A percentile compares a stretch with the other conserved stretches of the same genome.
phyloP scores from a whole-genome alignment of 768 basidiomycete genomes.

The Postia placenta region DNA sequence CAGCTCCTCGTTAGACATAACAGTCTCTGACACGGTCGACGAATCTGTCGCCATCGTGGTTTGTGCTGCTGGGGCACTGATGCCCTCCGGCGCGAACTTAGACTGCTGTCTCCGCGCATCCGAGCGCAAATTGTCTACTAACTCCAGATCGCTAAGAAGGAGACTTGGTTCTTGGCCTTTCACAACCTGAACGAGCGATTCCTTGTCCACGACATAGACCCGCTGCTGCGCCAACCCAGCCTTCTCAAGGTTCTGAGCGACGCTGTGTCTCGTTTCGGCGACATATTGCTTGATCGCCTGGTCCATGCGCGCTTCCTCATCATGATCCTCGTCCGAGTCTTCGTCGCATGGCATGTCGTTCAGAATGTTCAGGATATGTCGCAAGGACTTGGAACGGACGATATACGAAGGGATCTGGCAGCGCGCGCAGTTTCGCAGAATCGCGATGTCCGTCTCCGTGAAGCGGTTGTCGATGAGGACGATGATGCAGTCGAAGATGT shows the following conservation, averaged over 20 bases:
- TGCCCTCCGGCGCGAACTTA: too few species aligned
- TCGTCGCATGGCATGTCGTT: not conserved
- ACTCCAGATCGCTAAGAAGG: not conserved
- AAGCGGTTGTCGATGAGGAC: constrained; percentile 3
- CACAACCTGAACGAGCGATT: not conserved
- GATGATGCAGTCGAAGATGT: constrained; percentile 1
- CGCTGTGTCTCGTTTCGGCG: not conserved
- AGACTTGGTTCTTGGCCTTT: not conserved
- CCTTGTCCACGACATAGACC: constrained; percentile 1
- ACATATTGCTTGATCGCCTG: not conserved
- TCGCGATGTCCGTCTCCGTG: constrained; percentile 2
- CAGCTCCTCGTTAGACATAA: too few species aligned
- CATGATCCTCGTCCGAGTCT: not conserved
- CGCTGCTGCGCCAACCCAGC: not conserved
- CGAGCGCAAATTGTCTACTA: not conserved
- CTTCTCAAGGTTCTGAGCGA: not conserved
- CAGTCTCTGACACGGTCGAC: too few species aligned
- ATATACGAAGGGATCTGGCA: constrained; percentile 1
- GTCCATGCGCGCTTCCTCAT: not conserved
- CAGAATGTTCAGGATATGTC: not conserved
- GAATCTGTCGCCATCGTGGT: too few species aligned
- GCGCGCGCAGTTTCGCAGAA: not conserved
- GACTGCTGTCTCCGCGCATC: too few species aligned
- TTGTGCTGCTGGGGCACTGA: too few species aligned
- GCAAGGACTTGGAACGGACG: constrained; percentile 1